Evolutionary conservation across 2,329 filamentous ascomycete genomes (phyloP), one percentile per base, ranked within the genome.

Genomic region (Xylaria sp.): DNA sequence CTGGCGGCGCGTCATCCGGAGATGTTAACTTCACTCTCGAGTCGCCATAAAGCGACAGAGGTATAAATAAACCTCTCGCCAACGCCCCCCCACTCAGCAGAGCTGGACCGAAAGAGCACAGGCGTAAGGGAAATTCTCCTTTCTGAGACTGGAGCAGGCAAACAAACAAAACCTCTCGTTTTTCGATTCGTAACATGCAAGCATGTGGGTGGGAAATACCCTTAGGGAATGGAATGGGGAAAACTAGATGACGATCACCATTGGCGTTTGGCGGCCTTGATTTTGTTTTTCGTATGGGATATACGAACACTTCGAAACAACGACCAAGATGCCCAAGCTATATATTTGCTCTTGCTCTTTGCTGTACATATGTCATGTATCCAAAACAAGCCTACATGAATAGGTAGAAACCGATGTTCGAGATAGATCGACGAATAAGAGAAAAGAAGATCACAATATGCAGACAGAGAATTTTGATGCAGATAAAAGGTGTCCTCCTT

Each of bases 1-100:
- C 81, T 6, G 85, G 85, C 15, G 85, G 84, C 5, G 85, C 83
- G 37, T 84, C 80, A 51, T 80, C 70, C 20, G 84, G 85, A 41
- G 79, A 86, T 71, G 81, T 86, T 7, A 77, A 75, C 62, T 85
- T 87, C 68, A 79, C 75, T 41, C 78, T 85, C 60, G 76, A 75
- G 60, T 77, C 75, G 58, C 76, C 78, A 44, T 72, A 64, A 51
- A 57, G 15, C 15, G 2, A 15, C 6, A 23, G 18, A 52, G 28
- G n/a, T 10, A 4, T 31, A 31, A 15, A 56, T 9, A 2, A 25
- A 25, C 73, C 65, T 68, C 61, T 23, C 37, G 64, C 37, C 44
- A 52, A n/a, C n/a, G n/a, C n/a, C n/a, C n/a, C n/a, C n/a, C n/a
- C n/a, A n/a, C n/a, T n/a, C 44, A n/a, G 25, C 15, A 8, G 39